Percentiles rank a stretch among this genome's conserved stretches.
phyloP scores from a whole-genome alignment of 805 yeast species.

The Teunomyces stri region DNA sequence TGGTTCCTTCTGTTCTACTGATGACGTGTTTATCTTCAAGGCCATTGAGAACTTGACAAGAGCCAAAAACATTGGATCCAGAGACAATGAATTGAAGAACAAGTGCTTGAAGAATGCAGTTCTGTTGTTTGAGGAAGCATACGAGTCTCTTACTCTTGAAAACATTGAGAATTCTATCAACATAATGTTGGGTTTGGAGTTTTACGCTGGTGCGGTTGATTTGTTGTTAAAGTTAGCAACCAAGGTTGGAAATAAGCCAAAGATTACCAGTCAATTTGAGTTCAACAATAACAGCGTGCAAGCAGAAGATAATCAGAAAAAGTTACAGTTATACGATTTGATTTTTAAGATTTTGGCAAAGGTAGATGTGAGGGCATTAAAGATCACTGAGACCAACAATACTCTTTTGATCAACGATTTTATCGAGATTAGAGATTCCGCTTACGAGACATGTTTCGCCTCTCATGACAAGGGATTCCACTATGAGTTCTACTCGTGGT shows the following conservation, averaged over 20 bases:
- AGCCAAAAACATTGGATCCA: constrained; percentile 72
- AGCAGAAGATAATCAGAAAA: constrained; percentile 18
- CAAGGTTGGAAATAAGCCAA: constrained; percentile 41
- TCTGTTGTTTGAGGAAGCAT: constrained; percentile 72
- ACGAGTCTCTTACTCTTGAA: constrained; percentile 72
- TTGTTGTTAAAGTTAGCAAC: constrained; percentile 75
- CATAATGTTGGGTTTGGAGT: constrained; percentile 74
- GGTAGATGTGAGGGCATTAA: constrained; percentile 63
- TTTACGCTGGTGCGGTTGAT: constrained; percentile 81
- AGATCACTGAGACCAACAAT: constrained; percentile 33
- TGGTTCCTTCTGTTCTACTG: constrained; percentile 90
- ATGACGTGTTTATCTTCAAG: constrained; percentile 89
- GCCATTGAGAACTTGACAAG: constrained; percentile 89
- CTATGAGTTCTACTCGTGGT: constrained; percentile 90
- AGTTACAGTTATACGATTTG: constrained; percentile 54
- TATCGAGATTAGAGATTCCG: constrained; percentile 61
- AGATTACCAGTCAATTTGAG: constrained; percentile 7
- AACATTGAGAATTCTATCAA: constrained; percentile 77
- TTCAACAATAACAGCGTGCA: constrained; percentile 6
- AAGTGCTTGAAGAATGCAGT: constrained; percentile 73
- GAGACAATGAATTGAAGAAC: constrained; percentile 66
- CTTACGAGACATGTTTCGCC: constrained; percentile 71
- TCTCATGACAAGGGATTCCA: constrained; percentile 86
- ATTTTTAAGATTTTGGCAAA: constrained; percentile 73
- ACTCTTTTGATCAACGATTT: constrained; percentile 48